phyloP scores from a whole-genome alignment of 1,139 yeast species.

The Sporopachydermia cereana region DNA sequence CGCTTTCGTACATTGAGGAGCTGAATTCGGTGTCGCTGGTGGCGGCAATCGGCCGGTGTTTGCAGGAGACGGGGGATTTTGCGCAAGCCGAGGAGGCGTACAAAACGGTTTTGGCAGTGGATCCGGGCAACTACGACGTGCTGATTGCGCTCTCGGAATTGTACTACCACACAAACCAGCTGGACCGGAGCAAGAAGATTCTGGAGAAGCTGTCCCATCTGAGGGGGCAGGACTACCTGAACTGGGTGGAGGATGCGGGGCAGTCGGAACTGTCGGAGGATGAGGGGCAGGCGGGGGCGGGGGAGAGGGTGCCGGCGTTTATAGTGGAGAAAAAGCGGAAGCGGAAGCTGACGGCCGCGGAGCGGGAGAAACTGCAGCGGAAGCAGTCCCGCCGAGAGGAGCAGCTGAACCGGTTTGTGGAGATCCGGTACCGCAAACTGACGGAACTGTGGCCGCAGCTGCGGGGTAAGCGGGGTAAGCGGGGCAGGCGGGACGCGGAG shows the following conservation, averaged over 20 bases:
- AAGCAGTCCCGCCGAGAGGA: slow-evolving; percentile 8
- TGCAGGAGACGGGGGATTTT: slow-evolving; percentile 59
- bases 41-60: slow-evolving; percentile 64
- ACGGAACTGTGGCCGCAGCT: slow-evolving; percentile 5
- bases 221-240: slow-evolving; percentile 18
- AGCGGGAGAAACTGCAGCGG: slow-evolving; percentile 2
- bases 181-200: slow-evolving; percentile 45
- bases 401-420: not conserved
- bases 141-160: slow-evolving; percentile 76
- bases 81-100: slow-evolving; percentile 60
- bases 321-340: slow-evolving; percentile 11
- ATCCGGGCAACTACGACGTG: slow-evolving; percentile 58
- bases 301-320: slow-evolving; percentile 9
- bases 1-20: slow-evolving; percentile 40
- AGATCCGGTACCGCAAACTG: not conserved
- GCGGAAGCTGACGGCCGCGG: slow-evolving; percentile 5
- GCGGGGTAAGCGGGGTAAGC: slow-evolving; percentile 48
- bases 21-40: slow-evolving; percentile 41
- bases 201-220: slow-evolving; percentile 39
- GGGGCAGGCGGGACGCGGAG: no score
- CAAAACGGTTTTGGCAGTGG: slow-evolving; percentile 39
- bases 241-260: slow-evolving; percentile 7
- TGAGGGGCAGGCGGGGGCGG: slow-evolving; percentile 15
- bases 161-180: slow-evolving; percentile 58
- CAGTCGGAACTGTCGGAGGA: slow-evolving; percentile 17